Conservation (phyloP, 768 basidiomycete genomes). For the Gloeopeniophorella convolvens region DNA sequence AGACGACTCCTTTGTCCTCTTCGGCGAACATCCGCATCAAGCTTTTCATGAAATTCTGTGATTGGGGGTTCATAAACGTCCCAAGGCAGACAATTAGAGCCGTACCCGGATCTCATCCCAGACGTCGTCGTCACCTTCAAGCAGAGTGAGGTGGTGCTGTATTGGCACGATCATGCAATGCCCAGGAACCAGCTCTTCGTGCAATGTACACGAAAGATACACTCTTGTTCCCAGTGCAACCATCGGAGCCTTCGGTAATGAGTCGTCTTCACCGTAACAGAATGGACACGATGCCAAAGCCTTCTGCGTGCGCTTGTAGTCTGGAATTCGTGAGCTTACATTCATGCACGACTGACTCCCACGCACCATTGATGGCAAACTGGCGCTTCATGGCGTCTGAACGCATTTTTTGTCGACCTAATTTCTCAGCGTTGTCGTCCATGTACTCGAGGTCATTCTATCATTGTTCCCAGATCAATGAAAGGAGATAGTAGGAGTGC, state of each 20-base stretch:
- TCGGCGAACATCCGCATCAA: slow-evolving; percentile 93
- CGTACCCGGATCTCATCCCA: slow-evolving; percentile 95
- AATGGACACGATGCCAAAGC: slow-evolving; percentile 79
- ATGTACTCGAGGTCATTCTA: slow-evolving; percentile 90
- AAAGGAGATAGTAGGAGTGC: neutral
- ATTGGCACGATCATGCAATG: slow-evolving; percentile 96
- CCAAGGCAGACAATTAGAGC: slow-evolving; percentile 6
- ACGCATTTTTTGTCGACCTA: slow-evolving; percentile 92
- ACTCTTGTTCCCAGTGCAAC: slow-evolving; percentile 86
- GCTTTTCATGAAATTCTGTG: slow-evolving; percentile 81
- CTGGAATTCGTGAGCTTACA: slow-evolving; percentile 34
- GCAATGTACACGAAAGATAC: slow-evolving; percentile 85
- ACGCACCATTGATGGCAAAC: slow-evolving; percentile 88
- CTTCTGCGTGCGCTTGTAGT: slow-evolving; percentile 92
- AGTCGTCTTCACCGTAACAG: slow-evolving; percentile 91
- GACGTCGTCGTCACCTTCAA: slow-evolving; percentile 94
- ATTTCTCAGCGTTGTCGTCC: slow-evolving; percentile 92
- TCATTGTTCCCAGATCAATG: neutral
- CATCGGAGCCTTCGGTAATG: slow-evolving; percentile 78
- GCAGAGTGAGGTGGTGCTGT: slow-evolving; percentile 84
- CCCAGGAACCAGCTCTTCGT: slow-evolving; percentile 83
- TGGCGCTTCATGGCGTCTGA: slow-evolving; percentile 94
- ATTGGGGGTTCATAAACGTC: neutral
- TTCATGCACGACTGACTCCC: neutral
- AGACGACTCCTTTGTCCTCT: slow-evolving; percentile 89